Percentiles rank a stretch among this genome's conserved stretches.
Conservation (phyloP, 345 rosid genomes). For the Hibiscus mutabilis region DNA sequence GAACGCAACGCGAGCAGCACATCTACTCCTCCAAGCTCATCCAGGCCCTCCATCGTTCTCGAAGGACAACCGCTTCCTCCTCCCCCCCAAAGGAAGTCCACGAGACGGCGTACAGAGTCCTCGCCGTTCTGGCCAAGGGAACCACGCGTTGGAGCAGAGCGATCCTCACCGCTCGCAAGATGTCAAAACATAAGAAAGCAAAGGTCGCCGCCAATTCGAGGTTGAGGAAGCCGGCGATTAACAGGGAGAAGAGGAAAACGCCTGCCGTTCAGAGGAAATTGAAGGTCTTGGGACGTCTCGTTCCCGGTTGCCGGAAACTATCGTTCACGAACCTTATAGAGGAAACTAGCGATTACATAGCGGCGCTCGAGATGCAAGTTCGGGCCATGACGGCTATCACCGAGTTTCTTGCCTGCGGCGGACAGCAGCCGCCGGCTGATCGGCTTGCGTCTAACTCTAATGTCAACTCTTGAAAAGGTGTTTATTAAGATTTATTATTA, state of each 20-base stretch:
- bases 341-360: conserved; percentile 80
- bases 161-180: conserved; percentile 32
- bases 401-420: conserved; percentile 31
- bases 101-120: conserved; percentile 35
- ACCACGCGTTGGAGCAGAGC: conserved; percentile 32
- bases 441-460: conserved; percentile 5
- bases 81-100: conserved; percentile 24
- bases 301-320: conserved; percentile 83
- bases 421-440: conserved; percentile 7
- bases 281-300: conserved; percentile 49
- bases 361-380: conserved; percentile 95
- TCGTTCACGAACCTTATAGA: conserved; percentile 53
- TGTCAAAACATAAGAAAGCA: conserved; percentile 41
- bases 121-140: conserved; percentile 28
- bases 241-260: conserved; percentile 14
- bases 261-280: conserved; percentile 51
- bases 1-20: conserved; percentile 47
- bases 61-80: conserved; percentile 15
- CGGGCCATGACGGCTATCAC: conserved; percentile 77
- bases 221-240: conserved; percentile 26
- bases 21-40: conserved; percentile 62
- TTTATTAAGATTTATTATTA: background rate
- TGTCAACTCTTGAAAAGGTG: conserved; percentile 12
- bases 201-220: conserved; percentile 21
- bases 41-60: conserved; percentile 51